Evolutionary conservation across 345 rosid species (phyloP).

Genomic region (Crucihimalaya himalaica): DNA sequence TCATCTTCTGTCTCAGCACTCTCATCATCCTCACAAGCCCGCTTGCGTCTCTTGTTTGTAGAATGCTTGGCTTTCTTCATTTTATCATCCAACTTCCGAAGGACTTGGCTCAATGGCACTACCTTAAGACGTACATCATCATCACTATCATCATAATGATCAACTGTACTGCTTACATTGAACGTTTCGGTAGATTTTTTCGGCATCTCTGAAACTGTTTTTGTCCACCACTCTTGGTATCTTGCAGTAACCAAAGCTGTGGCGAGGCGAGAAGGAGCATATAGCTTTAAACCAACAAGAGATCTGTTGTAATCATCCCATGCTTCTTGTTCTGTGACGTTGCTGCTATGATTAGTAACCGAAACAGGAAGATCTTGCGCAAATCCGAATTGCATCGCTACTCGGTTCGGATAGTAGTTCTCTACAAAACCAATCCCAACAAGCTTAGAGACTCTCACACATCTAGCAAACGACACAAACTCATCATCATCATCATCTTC

Average conservation of each 20-base stretch:
- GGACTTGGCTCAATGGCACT: conserved; percentile 16
- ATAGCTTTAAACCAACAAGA: conserved; percentile 32
- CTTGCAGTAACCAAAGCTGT: conserved; percentile 43
- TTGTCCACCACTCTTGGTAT: conserved; percentile 58
- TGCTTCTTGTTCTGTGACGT: conserved; percentile 20
- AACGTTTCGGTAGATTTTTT: not conserved
- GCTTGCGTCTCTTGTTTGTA: conserved; percentile 10
- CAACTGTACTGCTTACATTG: not conserved
- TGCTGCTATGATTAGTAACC: conserved; percentile 4
- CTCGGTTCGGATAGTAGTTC: conserved; percentile 57
- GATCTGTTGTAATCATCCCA: conserved; percentile 44
- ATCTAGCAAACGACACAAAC: conserved; percentile 41
- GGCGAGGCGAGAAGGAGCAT: conserved; percentile 46
- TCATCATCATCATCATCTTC: conserved; percentile 17
- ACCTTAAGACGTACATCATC: not conserved
- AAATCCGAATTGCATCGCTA: conserved; percentile 64
- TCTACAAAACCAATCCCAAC: conserved; percentile 47
- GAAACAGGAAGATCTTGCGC: conserved; percentile 55
- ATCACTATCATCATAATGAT: conserved; percentile 7
- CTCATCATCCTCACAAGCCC: conserved; percentile 10
- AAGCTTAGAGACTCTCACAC: conserved; percentile 46
- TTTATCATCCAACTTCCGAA: not conserved
- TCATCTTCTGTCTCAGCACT: conserved; percentile 1
- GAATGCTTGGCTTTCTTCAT: not conserved
- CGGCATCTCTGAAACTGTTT: conserved; percentile 5